A percentile compares a stretch with the other conserved stretches of the same genome.
Conservation (phyloP, 2,329 filamentous ascomycete genomes). For the Stagonosporopsis tanaceti region DNA sequence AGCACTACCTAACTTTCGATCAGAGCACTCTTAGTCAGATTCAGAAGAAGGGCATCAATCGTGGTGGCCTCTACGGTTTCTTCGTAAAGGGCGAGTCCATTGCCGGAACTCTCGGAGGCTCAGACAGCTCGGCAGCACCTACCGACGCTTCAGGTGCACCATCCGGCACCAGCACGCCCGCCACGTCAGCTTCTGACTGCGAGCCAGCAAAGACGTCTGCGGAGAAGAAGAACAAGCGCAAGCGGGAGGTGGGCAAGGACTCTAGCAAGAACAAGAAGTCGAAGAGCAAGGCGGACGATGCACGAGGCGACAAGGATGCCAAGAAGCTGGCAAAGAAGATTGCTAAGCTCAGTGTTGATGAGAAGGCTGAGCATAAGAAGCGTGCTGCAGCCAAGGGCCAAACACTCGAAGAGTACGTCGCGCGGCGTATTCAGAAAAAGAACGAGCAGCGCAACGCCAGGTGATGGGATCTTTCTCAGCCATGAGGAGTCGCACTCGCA, state of each 20-base stretch:
- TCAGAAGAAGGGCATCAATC: constrained; percentile 56
- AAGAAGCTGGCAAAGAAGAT: constrained; percentile 36
- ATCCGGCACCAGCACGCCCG: constrained; percentile 36
- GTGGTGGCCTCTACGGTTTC: constrained; percentile 75
- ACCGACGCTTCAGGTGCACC: constrained; percentile 28
- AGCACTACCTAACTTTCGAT: constrained; percentile 28
- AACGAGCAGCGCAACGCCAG: constrained; percentile 22
- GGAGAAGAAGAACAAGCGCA: constrained; percentile 40
- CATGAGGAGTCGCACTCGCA: neutral
- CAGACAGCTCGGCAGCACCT: constrained; percentile 27
- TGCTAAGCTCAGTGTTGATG: constrained; percentile 36
- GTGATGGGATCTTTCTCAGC: neutral
- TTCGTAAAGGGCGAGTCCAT: constrained; percentile 86
- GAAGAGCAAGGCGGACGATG: constrained; percentile 16
- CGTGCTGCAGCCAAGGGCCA: constrained; percentile 50
- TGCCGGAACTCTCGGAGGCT: constrained; percentile 68
- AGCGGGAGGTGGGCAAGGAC: constrained; percentile 22
- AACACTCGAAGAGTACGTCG: constrained; percentile 47
- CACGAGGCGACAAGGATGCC: constrained; percentile 5
- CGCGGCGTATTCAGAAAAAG: constrained; percentile 48
- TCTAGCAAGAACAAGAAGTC: constrained; percentile 27
- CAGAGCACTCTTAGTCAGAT: constrained; percentile 64
- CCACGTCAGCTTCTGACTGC: constrained; percentile 38
- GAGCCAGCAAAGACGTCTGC: constrained; percentile 23
- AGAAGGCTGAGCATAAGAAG: constrained; percentile 41